phyloP scores from a whole-genome alignment of 345 rosid species.

The Rhodamnia argentea region DNA sequence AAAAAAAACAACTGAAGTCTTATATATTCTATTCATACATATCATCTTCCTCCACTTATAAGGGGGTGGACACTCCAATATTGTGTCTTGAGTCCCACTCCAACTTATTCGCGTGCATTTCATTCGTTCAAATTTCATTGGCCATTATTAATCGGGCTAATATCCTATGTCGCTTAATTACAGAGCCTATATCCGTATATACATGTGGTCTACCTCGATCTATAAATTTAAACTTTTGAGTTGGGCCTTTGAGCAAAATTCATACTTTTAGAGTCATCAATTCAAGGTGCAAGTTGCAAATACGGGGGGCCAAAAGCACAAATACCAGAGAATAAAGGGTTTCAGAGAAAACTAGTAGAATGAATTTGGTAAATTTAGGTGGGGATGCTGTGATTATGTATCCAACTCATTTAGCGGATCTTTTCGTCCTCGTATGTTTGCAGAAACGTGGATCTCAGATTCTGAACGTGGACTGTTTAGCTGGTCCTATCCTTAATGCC shows the following conservation, averaged over 20 bases:
- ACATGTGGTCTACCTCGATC: background rate
- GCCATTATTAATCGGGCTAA: background rate
- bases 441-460: background rate
- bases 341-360: background rate
- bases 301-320: background rate
- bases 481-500: background rate
- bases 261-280: background rate
- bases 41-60: background rate
- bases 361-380: background rate
- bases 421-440: background rate
- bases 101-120: background rate
- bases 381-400: background rate
- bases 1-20: rapidly evolving
- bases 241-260: background rate
- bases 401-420: background rate
- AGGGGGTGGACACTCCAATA: background rate
- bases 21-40: background rate
- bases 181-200: background rate
- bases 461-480: background rate
- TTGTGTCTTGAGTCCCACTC: background rate
- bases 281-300: background rate
- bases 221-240: background rate
- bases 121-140: background rate
- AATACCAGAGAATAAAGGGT: background rate
- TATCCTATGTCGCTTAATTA: background rate